A percentile compares a stretch with the other conserved stretches of the same genome.
phyloP scores from a whole-genome alignment of 2,329 filamentous ascomycete genomes.

The Gnomoniopsis smithogilvyi region DNA sequence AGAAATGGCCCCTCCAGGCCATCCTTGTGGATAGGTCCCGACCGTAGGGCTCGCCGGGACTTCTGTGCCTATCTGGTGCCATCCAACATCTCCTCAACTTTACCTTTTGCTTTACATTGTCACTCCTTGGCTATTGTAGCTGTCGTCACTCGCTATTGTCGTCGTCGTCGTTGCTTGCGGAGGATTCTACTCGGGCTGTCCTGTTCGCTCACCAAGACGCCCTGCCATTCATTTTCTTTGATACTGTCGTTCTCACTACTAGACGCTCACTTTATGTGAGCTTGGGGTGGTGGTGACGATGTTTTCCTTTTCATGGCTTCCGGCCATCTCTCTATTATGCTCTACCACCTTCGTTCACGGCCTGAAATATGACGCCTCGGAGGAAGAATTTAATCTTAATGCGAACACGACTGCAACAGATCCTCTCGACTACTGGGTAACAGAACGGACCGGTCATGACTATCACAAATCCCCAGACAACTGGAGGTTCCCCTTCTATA shows the following conservation, averaged over 20 bases:
- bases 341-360: slow-evolving; percentile 25
- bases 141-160: slow-evolving; percentile 14
- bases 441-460: slow-evolving; percentile 41
- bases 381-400: slow-evolving; percentile 57
- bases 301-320: slow-evolving; percentile 25
- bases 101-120: slow-evolving; percentile 14
- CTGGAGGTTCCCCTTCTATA: slow-evolving; percentile 66
- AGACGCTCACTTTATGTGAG: slow-evolving; percentile 16
- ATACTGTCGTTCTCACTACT: slow-evolving; percentile 1
- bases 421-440: slow-evolving; percentile 56
- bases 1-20: slow-evolving; percentile 8
- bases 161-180: slow-evolving; percentile 2
- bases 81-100: slow-evolving; percentile 13
- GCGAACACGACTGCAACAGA: slow-evolving; percentile 51
- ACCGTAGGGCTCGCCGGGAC: slow-evolving; percentile 14
- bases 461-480: slow-evolving; percentile 55
- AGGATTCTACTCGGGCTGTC: slow-evolving; percentile 15
- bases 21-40: slow-evolving; percentile 11
- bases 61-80: slow-evolving; percentile 14
- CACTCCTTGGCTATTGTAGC: slow-evolving; percentile 12
- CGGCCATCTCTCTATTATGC: slow-evolving; percentile 24
- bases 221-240: slow-evolving; percentile 14
- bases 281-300: slow-evolving; percentile 25
- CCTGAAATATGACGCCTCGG: slow-evolving; percentile 25
- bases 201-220: slow-evolving; percentile 1